Conservation (phyloP, 2,329 filamentous ascomycete genomes). For the Pestalotiopsis fici region DNA sequence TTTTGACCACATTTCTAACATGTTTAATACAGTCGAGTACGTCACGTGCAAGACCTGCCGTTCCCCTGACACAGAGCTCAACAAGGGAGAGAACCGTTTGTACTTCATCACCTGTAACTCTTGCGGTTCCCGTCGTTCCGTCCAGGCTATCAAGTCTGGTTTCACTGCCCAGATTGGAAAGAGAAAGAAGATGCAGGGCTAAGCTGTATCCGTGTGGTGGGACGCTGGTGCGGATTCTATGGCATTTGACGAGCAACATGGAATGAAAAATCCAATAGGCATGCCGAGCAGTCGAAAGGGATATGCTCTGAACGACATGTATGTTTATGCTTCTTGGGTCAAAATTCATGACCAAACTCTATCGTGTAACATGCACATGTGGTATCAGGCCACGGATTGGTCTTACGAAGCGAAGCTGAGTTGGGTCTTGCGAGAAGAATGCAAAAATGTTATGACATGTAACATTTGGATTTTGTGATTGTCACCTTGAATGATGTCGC, state of each 20-base stretch:
- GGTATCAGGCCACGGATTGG: neutral
- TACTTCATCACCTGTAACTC: constrained; percentile 99
- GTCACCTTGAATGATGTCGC: too few species aligned
- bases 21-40: constrained; percentile 72
- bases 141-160: constrained; percentile 99
- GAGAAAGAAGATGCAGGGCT: constrained; percentile 91
- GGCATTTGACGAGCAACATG: neutral
- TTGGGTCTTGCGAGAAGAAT: too few species aligned
- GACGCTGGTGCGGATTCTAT: constrained; percentile 1
- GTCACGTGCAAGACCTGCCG: constrained; percentile 99
- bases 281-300: neutral
- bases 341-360: neutral
- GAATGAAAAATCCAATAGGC: neutral
- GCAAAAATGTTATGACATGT: too few species aligned
- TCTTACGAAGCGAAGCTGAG: neutral
- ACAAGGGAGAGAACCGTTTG: constrained; percentile 98
- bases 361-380: neutral
- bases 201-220: constrained; percentile 36
- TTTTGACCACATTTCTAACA: neutral
- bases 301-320: neutral
- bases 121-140: constrained; percentile 79
- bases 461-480: too few species aligned
- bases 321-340: neutral
- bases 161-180: constrained; percentile 99
- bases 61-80: constrained; percentile 91